Base-by-base conservation (phyloP, 2,329 filamentous ascomycete genomes). In the Pseudocercospora fijiensis region DNA sequence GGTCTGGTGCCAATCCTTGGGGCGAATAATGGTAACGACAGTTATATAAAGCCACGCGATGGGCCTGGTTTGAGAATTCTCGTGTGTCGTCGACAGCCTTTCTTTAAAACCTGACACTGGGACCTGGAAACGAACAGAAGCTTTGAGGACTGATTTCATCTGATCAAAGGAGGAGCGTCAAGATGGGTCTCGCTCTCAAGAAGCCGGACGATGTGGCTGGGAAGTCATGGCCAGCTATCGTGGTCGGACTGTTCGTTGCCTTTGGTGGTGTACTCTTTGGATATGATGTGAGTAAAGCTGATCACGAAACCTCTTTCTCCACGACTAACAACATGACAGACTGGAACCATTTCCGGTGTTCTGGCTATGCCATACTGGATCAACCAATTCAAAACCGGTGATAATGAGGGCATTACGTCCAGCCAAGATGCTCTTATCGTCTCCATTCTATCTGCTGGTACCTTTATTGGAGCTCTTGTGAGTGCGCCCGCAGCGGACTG, bases 371-470 rank as follows among this genome's bases (percentile, higher is more conserved):
- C 59, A 16, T 70, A 66, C 47, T 69, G 64, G 63, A 64, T 68
- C 52, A 37, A 67, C 20, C 28, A 62, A 13, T 77, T 77, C 64
- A 71, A 68, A 7, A 76, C 73, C 26, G 74, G 70, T 13, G 71
- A 61, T 41, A 64, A 67, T 13, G 57, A 61, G 13, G 59, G 61
- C 10, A 72, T 82, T 65, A 78, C 78, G 4, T 69, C 89, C 16
- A 78, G 80, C 22, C 59, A 94, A 75, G 86, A 88, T 51, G 88
- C 90, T 24, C 81, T 90, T 67, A 89, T 93, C 63, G 90, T 95
- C 57, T 89, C 90, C 11, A 93, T 96, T 70, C 83, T 96, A 51
- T 95, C 90, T 65, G 89, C 88, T 47, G 91, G 91, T 58, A 95
- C 91, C 24, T 88, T 91, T 69, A 79, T 91, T 61, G 91, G 91